These are phyloP conservation scores for Cladobotryum mycophilum DNA, from an alignment of 2,329 filamentous ascomycete species.

Conservation along the genomic window DNA sequence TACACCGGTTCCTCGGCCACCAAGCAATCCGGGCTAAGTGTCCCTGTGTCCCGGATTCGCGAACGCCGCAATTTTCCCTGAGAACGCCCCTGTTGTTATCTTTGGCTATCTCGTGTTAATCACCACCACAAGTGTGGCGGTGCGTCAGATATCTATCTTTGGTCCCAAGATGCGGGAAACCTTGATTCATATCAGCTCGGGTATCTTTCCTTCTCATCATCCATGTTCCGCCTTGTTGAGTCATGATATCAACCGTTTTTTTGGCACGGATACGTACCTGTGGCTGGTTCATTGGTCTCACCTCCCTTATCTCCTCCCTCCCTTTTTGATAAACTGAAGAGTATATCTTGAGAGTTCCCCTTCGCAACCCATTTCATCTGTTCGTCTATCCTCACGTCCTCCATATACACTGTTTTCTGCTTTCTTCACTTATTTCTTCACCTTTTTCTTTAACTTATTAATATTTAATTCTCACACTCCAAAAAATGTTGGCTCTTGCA, in stretches of 20 bases:
- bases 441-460: not conserved
- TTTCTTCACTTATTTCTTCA: not conserved
- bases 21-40: not conserved
- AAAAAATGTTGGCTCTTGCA: conserved; percentile 5
- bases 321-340: not conserved
- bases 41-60: not conserved
- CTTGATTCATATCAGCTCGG: not conserved
- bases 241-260: not conserved
- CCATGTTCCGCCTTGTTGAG: conserved; percentile 3
- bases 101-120: not conserved
- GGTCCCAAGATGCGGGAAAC: not conserved
- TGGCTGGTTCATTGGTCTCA: not conserved
- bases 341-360: not conserved
- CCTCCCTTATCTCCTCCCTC: not conserved
- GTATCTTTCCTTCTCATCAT: not conserved
- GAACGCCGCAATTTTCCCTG: not conserved
- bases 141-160: not conserved
- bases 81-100: not conserved
- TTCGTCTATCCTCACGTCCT: not conserved
- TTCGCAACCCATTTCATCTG: not conserved
- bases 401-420: not conserved
- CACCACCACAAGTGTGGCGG: not conserved
- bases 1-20: not conserved
- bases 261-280: not conserved
- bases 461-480: not conserved